Conservation (phyloP, 1,284 basidiomycete species). For the Moniliophthora roreri region DNA sequence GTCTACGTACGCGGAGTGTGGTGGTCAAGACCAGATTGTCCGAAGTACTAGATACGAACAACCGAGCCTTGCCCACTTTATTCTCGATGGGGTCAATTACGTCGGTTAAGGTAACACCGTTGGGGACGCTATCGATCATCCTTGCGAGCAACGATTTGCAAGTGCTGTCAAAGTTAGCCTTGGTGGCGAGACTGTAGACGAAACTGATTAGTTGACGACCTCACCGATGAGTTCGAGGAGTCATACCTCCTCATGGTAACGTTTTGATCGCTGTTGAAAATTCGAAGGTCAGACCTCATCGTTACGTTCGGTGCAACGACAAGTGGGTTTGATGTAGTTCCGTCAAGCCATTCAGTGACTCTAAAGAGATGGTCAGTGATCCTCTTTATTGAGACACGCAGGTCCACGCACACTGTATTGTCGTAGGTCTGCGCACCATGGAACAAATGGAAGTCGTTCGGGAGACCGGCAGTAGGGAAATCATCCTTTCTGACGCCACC, state of each 20-base stretch:
- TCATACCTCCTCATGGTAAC: constrained; percentile 9
- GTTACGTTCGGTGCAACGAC: constrained; percentile 10
- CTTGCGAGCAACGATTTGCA: constrained; percentile 21
- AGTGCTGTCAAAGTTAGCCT: constrained; percentile 6
- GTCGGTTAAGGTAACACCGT: too few species aligned
- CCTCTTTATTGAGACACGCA: constrained; percentile 17
- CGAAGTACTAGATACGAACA: too few species aligned
- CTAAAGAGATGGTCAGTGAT: constrained; percentile 24
- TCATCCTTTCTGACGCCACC: constrained; percentile 31
- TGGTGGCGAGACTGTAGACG: neutral
- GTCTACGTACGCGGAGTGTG: too few species aligned
- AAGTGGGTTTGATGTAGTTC: constrained; percentile 9
- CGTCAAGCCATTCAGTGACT: constrained; percentile 12
- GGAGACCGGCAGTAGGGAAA: constrained; percentile 24
- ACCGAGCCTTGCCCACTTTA: too few species aligned
- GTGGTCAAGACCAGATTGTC: too few species aligned
- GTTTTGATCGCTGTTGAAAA: constrained; percentile 13
- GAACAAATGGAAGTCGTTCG: constrained; percentile 9
- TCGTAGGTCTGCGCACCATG: constrained; percentile 26
- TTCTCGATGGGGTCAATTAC: too few species aligned
- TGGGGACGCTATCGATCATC: constrained; percentile 26
- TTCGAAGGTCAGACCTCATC: constrained; percentile 10
- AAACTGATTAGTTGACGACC: neutral
- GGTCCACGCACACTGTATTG: constrained; percentile 21
- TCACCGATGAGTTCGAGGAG: neutral